These are phyloP conservation scores for Candida argentea DNA, from an alignment of 805 yeast species.

Conservation along the genomic window DNA sequence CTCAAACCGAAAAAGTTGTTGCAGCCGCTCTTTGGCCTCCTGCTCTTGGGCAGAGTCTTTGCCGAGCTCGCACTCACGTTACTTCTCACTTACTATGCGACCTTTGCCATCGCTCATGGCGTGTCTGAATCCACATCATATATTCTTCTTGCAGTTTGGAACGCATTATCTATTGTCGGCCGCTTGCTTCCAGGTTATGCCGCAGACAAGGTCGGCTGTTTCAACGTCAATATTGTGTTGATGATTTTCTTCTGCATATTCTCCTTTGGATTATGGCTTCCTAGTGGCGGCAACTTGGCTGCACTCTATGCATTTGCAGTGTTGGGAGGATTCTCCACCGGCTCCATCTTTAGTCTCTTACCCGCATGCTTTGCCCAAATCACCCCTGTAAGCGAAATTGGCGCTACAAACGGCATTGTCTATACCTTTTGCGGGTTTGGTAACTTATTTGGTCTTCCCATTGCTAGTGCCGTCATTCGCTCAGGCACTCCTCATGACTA, in stretches of 20 bases:
- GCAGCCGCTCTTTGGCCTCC: slow-evolving; percentile 13
- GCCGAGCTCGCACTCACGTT: slow-evolving; percentile 20
- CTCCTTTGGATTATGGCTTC: slow-evolving; percentile 23
- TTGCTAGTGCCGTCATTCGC: slow-evolving; percentile 22
- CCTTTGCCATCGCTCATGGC: slow-evolving; percentile 24
- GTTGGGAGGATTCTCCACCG: slow-evolving; percentile 25
- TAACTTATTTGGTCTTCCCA: slow-evolving; percentile 23
- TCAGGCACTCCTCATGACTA: slow-evolving; percentile 17
- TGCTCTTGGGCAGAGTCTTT: slow-evolving; percentile 22
- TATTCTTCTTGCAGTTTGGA: slow-evolving; percentile 19
- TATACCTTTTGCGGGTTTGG: slow-evolving; percentile 21
- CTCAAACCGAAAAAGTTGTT: slow-evolving; percentile 1
- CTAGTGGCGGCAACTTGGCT: slow-evolving; percentile 16
- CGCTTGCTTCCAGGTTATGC: slow-evolving; percentile 21
- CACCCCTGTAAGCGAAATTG: slow-evolving; percentile 23
- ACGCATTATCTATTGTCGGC: slow-evolving; percentile 21
- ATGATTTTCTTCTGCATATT: slow-evolving; percentile 13
- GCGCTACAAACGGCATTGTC: slow-evolving; percentile 25
- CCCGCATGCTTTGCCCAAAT: slow-evolving; percentile 19
- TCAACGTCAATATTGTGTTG: slow-evolving; percentile 25
- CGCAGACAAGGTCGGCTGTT: slow-evolving; percentile 19
- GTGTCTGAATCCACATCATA: slow-evolving; percentile 18
- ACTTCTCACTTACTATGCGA: slow-evolving; percentile 22
- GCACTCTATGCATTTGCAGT: slow-evolving; percentile 24
- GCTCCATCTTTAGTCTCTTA: slow-evolving; percentile 24